Base-by-base conservation (phyloP, 805 yeast genomes). In the Barnettozyma populi region DNA sequence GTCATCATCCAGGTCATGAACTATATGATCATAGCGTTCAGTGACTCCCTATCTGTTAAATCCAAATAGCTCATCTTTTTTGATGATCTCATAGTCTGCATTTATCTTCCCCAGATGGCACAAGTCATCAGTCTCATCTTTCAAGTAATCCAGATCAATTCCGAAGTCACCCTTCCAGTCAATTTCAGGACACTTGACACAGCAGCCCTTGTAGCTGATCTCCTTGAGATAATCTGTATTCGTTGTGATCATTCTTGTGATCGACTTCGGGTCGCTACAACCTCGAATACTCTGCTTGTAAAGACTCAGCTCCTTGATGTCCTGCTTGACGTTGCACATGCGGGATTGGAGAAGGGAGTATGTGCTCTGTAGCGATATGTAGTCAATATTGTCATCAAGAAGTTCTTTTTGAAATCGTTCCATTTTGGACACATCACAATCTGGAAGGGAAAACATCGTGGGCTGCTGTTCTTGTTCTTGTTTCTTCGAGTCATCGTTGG, bases 41-140 rank as follows among this genome's bases (percentile, higher is more conserved):
- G 32, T 29, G 14, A 13, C 32, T 29, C 16, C 16, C 37, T 36
- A 23, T 50, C 44, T 47, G 23, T 39, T 32, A 19, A 37, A 47
- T 19, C 34, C 29, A 45, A 59, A 57, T 19, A 60, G 50, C 27
- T 48, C 44, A 40, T 60, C 64, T 25, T 60, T 52, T 41, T 57
- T 60, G 40, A 59, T 50, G 36, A 60, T 57, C 43, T 60, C 62
- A 42, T 60, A 60, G 24, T 48, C 50, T 19, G 55, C 63, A 45
- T 56, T 55, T 43, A 60, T 54, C 24, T 45, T 50, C 13, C 52
- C 54, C 25, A 53, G 43, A 37, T 46, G 48, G 25, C 36, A 44
- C 4, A 45, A 46, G 20, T 47, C 36, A 20, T 47, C 48, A 32
- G 34, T 47, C 14, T 43, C 49, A 29, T 23, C 43, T 8, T 51